Evolutionary conservation across 352 stramenopile genomes (phyloP), one percentile per base, ranked within the genome.

Genomic region (Phytopythium aichiense): DNA sequence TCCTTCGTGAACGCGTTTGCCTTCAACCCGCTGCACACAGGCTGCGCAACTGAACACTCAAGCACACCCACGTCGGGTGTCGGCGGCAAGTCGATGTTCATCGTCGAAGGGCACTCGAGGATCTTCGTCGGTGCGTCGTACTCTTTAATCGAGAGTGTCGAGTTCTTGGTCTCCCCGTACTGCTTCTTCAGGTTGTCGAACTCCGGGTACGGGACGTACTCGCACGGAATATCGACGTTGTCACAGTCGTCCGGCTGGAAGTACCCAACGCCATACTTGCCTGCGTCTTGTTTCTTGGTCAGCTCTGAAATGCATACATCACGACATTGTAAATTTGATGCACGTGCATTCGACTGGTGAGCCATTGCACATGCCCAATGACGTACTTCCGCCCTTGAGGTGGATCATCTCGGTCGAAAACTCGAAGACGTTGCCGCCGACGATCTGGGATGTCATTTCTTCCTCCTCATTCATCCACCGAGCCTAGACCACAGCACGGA

Each of bases 381-480:
- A n/a, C n/a, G 5, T 13, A 72, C 73, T 3, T 60, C 82, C 74
- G 9, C 67, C 69, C 38, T 72, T 66, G 43, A 84, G 71, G 61
- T 93, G 90, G 42, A 69, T 69, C 42, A 89, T 76, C 61, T 93
- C 84, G 1, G 82, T 89, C 7, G 75, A 79, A 43, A 91, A 93
- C 74, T 93, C 84, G 40, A 91, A 93, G 0, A 89, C 84, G 48
- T 89, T 91, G 60, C 84, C 84, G 22, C 84, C 84, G 22, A 91
- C 77, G 49, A 91, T 82, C 33, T 88, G 69, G 15, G 72, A 71
- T 8, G 71, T 88, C 84, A 93, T 91, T 20, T 85, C 80, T 6
- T 63, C n/a, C 56, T 91, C 84, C 38, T 88, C 78, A 62, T 93
- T 93, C 81, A 93, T 93, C 84, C 84, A 93, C 61, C 88, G 89